Conservation (phyloP, 2,329 filamentous ascomycete species). For the Diaporthe citrichinensis region DNA sequence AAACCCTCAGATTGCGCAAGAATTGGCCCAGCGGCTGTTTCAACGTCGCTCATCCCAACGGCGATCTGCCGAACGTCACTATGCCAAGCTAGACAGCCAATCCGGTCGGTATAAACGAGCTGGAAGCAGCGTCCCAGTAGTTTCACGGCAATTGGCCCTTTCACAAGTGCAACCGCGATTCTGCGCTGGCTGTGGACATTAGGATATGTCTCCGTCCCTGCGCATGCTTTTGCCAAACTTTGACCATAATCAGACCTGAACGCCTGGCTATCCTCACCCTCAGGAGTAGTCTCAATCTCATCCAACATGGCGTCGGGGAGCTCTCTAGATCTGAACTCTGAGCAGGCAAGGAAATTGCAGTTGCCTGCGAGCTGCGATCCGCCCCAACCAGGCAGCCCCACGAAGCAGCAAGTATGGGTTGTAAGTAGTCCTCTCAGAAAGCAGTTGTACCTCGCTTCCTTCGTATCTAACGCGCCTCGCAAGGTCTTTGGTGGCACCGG, state of each 20-base stretch:
- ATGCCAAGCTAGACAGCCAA: constrained; percentile 16
- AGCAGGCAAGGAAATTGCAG: constrained; percentile 61
- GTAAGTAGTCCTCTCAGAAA: constrained; percentile 63
- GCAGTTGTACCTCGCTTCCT: constrained; percentile 25
- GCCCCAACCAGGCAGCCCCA: constrained; percentile 77
- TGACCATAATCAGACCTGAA: neutral
- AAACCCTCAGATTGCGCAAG: neutral
- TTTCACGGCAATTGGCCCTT: constrained; percentile 2
- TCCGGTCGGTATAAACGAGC: constrained; percentile 13
- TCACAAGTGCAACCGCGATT: neutral
- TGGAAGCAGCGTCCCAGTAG: neutral
- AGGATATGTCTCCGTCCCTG: neutral
- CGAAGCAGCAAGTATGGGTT: constrained; percentile 88
- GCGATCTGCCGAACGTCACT: constrained; percentile 17
- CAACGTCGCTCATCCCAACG: constrained; percentile 12
- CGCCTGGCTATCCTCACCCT: neutral
- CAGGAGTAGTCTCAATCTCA: constrained; percentile 12
- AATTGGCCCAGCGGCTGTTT: neutral
- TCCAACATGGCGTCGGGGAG: constrained; percentile 46
- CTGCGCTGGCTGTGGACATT: neutral
- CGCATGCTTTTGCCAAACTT: neutral
- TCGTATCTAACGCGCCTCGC: constrained; percentile 34
- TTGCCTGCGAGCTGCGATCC: constrained; percentile 91
- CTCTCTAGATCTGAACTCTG: constrained; percentile 44
- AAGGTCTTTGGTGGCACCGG: constrained; percentile 97